Conservation (phyloP, 257 asterid species). For the Nicotiana noctiflora region DNA sequence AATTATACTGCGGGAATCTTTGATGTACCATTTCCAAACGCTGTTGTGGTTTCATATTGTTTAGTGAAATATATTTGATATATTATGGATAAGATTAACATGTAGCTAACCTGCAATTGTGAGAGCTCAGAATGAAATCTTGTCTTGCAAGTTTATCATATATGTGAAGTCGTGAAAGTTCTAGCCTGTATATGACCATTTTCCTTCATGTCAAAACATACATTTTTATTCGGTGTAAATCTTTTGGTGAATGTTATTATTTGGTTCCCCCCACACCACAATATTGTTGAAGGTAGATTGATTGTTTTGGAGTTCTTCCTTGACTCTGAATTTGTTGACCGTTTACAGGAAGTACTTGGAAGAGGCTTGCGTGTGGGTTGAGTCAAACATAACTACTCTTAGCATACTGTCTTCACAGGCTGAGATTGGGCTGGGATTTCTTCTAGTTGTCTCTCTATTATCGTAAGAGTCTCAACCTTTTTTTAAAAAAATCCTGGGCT, state of each 20-base stretch:
- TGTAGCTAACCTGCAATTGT: not conserved
- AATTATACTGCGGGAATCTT: not conserved
- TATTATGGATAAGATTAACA: not conserved
- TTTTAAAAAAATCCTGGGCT: not conserved
- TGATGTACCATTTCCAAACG: not conserved
- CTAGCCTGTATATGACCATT: not conserved
- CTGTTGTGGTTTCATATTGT: not conserved
- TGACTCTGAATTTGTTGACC: slow-evolving; percentile 1
- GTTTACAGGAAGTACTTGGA: slow-evolving; percentile 88
- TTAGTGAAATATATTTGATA: not conserved
- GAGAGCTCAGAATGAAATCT: not conserved
- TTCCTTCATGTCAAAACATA: not conserved
- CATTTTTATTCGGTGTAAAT: not conserved
- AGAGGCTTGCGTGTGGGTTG: slow-evolving; percentile 90
- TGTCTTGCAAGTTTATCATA: not conserved
- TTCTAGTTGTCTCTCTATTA: not conserved
- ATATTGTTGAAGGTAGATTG: not conserved
- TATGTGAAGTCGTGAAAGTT: not conserved
- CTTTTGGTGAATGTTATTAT: not conserved
- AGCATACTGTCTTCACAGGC: slow-evolving; percentile 78
- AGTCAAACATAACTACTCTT: slow-evolving; percentile 79
- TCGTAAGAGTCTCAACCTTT: not conserved
- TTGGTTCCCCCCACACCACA: not conserved
- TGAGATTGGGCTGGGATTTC: slow-evolving; percentile 37
- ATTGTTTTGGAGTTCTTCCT: slow-evolving; percentile 13